Percentiles rank a stretch among this genome's conserved stretches.
Conservation (phyloP, 306 rosid species). For the Quercus wislizeni region DNA sequence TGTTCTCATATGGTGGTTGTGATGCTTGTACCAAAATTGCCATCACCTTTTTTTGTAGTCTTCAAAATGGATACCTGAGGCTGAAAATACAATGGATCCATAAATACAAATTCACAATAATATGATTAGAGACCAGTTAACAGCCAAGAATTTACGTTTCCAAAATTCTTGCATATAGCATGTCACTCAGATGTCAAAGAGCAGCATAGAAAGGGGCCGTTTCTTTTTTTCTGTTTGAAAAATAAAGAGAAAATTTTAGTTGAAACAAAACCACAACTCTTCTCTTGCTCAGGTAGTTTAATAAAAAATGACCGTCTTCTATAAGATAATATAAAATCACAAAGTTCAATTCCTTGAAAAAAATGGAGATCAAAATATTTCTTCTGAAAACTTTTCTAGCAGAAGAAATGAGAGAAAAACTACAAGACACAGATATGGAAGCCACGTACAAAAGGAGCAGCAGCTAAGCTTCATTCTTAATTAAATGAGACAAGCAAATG, state of each 20-base stretch:
- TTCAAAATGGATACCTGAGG: too few relatives aligned
- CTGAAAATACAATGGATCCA: too few relatives aligned
- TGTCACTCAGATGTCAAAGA: too few relatives aligned
- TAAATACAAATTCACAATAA: too few relatives aligned
- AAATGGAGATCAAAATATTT: slow-evolving; percentile 14
- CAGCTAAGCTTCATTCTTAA: background rate
- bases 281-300: background rate
- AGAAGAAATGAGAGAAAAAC: background rate
- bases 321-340: background rate
- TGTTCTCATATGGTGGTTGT: too few relatives aligned
- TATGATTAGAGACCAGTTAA: too few relatives aligned
- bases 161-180: too few relatives aligned
- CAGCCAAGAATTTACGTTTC: too few relatives aligned
- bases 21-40: too few relatives aligned
- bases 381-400: background rate
- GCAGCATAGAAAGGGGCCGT: too few relatives aligned
- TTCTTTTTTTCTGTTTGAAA: too few relatives aligned
- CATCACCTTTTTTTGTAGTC: too few relatives aligned
- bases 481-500: slow-evolving; percentile 13
- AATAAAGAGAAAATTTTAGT: background rate
- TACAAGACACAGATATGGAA: background rate
- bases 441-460: background rate
- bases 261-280: background rate
- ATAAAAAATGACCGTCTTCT: background rate
- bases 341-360: slow-evolving; percentile 1